Percentiles rank a stretch among this genome's conserved stretches.
phyloP scores from a whole-genome alignment of 805 yeast genomes.

The Citeromyces nyonsensis region DNA sequence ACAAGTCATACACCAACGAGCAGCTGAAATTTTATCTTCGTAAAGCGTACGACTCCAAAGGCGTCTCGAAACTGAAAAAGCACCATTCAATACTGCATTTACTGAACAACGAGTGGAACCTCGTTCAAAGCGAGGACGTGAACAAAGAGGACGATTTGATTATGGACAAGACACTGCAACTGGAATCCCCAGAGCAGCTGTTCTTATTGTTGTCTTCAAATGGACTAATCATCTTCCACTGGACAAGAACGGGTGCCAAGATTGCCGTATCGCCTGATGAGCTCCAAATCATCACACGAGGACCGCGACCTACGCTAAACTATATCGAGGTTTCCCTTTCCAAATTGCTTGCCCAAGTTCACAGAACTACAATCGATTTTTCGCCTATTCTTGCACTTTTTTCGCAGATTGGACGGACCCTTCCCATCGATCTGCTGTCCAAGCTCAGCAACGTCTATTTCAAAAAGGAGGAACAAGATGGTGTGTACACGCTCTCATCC shows the following conservation, averaged over 20 bases:
- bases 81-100: constrained; percentile 8
- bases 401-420: constrained; percentile 5
- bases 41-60: constrained; percentile 3
- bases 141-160: constrained; percentile 7
- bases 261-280: constrained; percentile 11
- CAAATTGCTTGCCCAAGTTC: constrained; percentile 12
- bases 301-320: constrained; percentile 10
- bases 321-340: constrained; percentile 18
- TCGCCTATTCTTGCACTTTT: constrained; percentile 7
- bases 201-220: constrained; percentile 15
- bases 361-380: constrained; percentile 9
- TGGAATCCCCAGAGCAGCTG: constrained; percentile 13
- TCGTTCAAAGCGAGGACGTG: constrained; percentile 4
- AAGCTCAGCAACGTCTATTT: constrained; percentile 14
- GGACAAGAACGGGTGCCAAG: constrained; percentile 19
- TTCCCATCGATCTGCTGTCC: constrained; percentile 12
- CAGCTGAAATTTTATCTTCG: constrained; percentile 10
- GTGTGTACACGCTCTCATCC: constrained; percentile 4
- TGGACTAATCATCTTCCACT: constrained; percentile 15
- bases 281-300: constrained; percentile 12
- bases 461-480: constrained; percentile 11
- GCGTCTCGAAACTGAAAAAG: constrained; percentile 4
- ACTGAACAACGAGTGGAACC: constrained; percentile 11
- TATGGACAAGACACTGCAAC: constrained; percentile 9
- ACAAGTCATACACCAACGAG: constrained; percentile 7